phyloP scores from a whole-genome alignment of 371 early-diverging fungal genomes.

The Rhizopus sp. region DNA sequence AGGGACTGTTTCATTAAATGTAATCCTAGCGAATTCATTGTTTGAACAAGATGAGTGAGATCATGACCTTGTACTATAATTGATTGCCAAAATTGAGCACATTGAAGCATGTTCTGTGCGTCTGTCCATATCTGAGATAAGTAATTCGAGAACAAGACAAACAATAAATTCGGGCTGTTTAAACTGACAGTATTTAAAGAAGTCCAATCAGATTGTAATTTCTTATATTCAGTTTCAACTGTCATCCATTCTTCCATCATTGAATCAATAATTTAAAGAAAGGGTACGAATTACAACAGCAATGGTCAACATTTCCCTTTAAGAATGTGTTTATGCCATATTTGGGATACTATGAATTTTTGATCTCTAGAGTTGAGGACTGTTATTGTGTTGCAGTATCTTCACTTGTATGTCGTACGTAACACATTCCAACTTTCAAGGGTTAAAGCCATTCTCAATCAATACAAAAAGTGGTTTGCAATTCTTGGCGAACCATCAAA shows the following conservation, averaged over 20 bases:
- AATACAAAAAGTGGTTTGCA: no score
- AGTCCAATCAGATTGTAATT: constrained; percentile 8
- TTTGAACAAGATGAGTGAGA: background rate
- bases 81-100: constrained; percentile 5
- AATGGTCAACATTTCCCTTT: background rate
- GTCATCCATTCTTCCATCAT: background rate
- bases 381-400: no score
- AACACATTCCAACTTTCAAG: no score
- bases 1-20: constrained; percentile 17
- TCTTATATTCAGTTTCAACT: constrained; percentile 11
- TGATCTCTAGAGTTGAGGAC: no score
- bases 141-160: constrained; percentile 9
- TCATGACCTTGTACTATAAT: background rate
- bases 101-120: constrained; percentile 15
- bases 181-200: background rate
- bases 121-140: constrained; percentile 19
- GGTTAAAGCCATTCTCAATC: no score
- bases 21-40: constrained; percentile 11
- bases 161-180: background rate
- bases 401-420: no score
- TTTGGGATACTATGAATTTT: no score
- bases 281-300: background rate
- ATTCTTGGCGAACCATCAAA: no score
- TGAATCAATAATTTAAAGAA: background rate
- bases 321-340: no score